Evolutionary conservation across 2,329 filamentous ascomycete genomes (phyloP), one percentile per base, ranked within the genome.

Genomic region (Colletotrichum sp.): DNA sequence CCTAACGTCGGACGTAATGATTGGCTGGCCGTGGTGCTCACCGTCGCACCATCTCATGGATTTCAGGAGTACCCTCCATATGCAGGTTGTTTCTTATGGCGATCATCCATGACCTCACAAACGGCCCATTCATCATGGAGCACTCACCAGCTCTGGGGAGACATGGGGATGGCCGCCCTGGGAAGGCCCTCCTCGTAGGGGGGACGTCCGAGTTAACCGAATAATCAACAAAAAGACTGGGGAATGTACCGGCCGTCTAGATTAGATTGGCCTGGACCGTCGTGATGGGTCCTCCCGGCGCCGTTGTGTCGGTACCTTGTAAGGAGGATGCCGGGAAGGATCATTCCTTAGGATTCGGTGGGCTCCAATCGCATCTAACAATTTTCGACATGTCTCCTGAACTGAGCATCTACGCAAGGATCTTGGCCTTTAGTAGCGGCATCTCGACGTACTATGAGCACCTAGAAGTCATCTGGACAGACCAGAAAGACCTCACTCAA

Each of bases 301-400:
- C 68, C 55, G 24, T 52, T 21, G 44, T 52, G 44, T 52, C 10
- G 44, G 18, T 16, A 13, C 24, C 28, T 24, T 21, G 64, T 59
- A 36, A 39, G 70, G 63, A 60, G 44, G 13, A 69, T 68, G 64
- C 70, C 24, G 57, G 59, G n/a, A 76, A 18, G 3, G 26, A 34
- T 57, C 21, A 34, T 68, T 21, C 30, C n/a, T 3, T 30, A 73
- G 55, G 63, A 68, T 64, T 26, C 10, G 16, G 44, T 34, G 64
- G 73, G 57, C 32, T 1, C 73, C 70, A 76, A 73, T 69, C 44
- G 65, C 72, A 75, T 75, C 72, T 75, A 16, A 49, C 18, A 5
- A 15, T 36, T 74, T 2, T 52, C 44, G n/a, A 72, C 18, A 26
- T 75, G 16, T 59, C 59, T 28, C 55, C 24, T 59, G 59, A 18